phyloP scores from a whole-genome alignment of 768 basidiomycete genomes.

The Suillus paluster region DNA sequence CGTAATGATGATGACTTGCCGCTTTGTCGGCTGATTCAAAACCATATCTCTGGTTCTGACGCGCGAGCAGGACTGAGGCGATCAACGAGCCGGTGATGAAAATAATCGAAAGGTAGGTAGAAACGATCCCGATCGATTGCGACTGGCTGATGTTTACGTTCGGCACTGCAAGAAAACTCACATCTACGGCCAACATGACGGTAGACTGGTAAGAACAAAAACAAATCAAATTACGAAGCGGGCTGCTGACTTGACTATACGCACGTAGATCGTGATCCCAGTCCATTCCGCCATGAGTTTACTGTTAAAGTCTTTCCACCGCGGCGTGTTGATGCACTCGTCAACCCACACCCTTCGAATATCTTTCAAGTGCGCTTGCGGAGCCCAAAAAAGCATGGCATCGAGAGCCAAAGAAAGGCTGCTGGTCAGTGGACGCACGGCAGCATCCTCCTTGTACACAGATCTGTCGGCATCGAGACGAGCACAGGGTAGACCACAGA shows the following conservation, averaged over 20 bases:
- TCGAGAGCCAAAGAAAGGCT: slow-evolving; percentile 6
- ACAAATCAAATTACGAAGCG: background rate
- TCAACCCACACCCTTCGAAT: slow-evolving; percentile 52
- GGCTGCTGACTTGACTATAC: slow-evolving; percentile 14
- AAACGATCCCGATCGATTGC: slow-evolving; percentile 28
- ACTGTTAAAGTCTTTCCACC: slow-evolving; percentile 46
- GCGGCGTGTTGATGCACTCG: slow-evolving; percentile 37
- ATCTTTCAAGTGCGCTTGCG: slow-evolving; percentile 44
- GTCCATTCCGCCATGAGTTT: slow-evolving; percentile 52
- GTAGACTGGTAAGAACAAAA: slow-evolving; percentile 2
- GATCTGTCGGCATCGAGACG: slow-evolving; percentile 36
- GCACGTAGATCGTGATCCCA: slow-evolving; percentile 51
- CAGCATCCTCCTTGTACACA: slow-evolving; percentile 13
- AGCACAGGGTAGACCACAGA: slow-evolving; percentile 24
- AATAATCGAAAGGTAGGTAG: slow-evolving; percentile 43
- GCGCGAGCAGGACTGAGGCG: slow-evolving; percentile 38
- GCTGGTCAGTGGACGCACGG: background rate
- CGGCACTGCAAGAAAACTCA: slow-evolving; percentile 13
- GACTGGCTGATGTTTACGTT: slow-evolving; percentile 29
- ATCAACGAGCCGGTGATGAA: slow-evolving; percentile 39
- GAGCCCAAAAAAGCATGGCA: slow-evolving; percentile 47
- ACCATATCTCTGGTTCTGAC: slow-evolving; percentile 38
- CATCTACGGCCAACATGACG: slow-evolving; percentile 17
- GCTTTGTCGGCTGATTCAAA: slow-evolving; percentile 28
- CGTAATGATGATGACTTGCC: slow-evolving; percentile 22